These are phyloP conservation scores for Bertia moriformis DNA, from an alignment of 2,329 filamentous ascomycete species.

Conservation along the genomic window DNA sequence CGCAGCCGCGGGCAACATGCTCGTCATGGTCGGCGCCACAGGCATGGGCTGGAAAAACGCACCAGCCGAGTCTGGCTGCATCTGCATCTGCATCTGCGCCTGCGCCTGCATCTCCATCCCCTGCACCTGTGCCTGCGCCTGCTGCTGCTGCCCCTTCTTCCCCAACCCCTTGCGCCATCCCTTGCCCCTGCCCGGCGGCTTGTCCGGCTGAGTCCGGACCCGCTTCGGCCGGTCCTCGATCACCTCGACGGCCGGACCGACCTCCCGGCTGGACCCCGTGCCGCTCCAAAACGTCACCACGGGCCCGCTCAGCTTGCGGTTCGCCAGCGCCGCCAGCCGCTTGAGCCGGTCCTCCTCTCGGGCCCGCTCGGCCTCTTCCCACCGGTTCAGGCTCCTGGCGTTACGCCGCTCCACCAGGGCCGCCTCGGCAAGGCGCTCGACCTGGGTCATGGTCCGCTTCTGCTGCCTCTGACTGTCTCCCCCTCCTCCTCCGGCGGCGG, in stretches of 20 bases:
- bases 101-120: no score
- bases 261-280: constrained; percentile 69
- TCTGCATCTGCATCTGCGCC: no score
- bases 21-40: no score
- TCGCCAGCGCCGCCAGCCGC: constrained; percentile 75
- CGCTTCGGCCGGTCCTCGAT: constrained; percentile 56
- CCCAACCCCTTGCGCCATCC: no score
- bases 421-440: constrained; percentile 69
- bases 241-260: constrained; percentile 61
- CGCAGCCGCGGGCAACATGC: no score
- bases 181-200: constrained; percentile 29
- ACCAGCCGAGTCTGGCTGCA: no score
- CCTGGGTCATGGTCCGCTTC: constrained; percentile 74
- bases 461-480: no score
- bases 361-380: constrained; percentile 85
- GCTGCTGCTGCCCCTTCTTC: no score
- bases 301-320: constrained; percentile 72
- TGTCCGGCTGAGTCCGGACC: constrained; percentile 43
- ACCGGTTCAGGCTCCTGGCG: constrained; percentile 76
- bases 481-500: constrained; percentile 49
- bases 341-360: constrained; percentile 71
- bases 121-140: no score
- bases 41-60: no score
- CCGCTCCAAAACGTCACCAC: constrained; percentile 91
- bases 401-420: constrained; percentile 74